Conservation (phyloP, 2,329 filamentous ascomycete species). For the Diaporthe aspalathi region DNA sequence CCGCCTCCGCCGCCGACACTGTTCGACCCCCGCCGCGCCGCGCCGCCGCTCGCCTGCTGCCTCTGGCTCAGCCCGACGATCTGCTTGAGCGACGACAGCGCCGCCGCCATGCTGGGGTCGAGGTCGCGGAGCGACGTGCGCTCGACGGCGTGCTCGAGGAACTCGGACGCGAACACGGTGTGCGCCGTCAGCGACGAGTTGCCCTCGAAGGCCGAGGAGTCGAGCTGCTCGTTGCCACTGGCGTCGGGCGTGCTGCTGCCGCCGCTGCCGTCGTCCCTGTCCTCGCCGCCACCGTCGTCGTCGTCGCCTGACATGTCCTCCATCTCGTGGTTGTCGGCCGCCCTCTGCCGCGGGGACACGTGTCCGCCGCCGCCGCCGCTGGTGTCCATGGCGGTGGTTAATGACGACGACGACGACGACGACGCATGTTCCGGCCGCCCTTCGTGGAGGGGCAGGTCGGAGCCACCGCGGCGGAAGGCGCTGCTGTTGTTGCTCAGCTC, state of each 20-base stretch:
- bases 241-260: conserved; percentile 38
- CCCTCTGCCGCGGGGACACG: neutral
- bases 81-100: conserved; percentile 62
- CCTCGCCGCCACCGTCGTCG: conserved; percentile 39
- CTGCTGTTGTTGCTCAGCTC: conserved; percentile 49
- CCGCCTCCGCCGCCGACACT: too few species aligned
- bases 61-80: conserved; percentile 57
- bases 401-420: neutral
- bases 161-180: conserved; percentile 65
- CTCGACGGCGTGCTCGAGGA: conserved; percentile 64
- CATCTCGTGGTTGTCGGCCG: neutral
- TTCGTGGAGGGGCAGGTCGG: conserved; percentile 32
- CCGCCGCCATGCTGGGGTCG: conserved; percentile 64
- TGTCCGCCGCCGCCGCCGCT: neutral
- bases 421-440: conserved; percentile 23
- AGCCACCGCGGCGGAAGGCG: conserved; percentile 33
- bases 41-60: conserved; percentile 21
- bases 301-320: conserved; percentile 19
- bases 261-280: conserved; percentile 50
- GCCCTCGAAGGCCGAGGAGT: conserved; percentile 57
- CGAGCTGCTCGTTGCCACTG: conserved; percentile 47
- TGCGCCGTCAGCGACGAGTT: conserved; percentile 62
- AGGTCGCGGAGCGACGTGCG: conserved; percentile 58
- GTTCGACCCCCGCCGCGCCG: conserved; percentile 8
- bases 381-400: conserved; percentile 1